Evolutionary conservation across 352 stramenopile species (phyloP), one percentile per base, ranked within the genome.

Genomic region (Phytopythium litorale): DNA sequence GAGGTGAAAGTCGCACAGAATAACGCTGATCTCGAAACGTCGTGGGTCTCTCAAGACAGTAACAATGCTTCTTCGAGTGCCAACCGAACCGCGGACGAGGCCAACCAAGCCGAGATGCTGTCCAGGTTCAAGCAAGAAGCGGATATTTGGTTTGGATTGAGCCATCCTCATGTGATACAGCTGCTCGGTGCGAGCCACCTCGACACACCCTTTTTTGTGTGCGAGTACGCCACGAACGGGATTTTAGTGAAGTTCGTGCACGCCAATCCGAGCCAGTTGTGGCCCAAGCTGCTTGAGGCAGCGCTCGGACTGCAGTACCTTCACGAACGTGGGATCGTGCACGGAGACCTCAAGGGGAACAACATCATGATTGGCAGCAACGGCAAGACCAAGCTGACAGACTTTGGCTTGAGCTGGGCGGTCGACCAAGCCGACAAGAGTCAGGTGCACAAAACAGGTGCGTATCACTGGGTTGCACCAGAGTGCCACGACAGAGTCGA

Each of bases 361-460:
- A 40, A 40, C 35, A 40, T 40, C 35, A 40, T 15, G 8, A 40
- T 40, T 40, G 35, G 35, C 5, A 40, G 35, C 35, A 9, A 40
- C 35, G 35, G 12, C 5, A 40, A 40, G 35, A 9, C 35, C 35
- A 40, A 40, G 35, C 6, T 40, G 35, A 15, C 35, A 40, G 35
- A 72, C 37, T 75, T 75, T 19, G 68, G 68, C 1, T 67, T 75
- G 57, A 75, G 68, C 30, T 43, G 35, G 4, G 21, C 19, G 45
- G 38, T 45, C 16, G 38, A 45, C 7, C 38, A 45, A 45, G 13
- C 19, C 12, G 45, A 30, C 45, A 16, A 45, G 13, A 18, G 38
- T 45, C 38, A 19, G 13, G 38, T 45, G 38, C 38, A 45, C 38
- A 45, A 45, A 30, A 23, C 45, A 9, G 65, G 65, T n/a, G 55